Percentiles rank a stretch among this genome's conserved stretches.
phyloP scores from a whole-genome alignment of 805 yeast species.

The Scheffersomyces coipomensis region DNA sequence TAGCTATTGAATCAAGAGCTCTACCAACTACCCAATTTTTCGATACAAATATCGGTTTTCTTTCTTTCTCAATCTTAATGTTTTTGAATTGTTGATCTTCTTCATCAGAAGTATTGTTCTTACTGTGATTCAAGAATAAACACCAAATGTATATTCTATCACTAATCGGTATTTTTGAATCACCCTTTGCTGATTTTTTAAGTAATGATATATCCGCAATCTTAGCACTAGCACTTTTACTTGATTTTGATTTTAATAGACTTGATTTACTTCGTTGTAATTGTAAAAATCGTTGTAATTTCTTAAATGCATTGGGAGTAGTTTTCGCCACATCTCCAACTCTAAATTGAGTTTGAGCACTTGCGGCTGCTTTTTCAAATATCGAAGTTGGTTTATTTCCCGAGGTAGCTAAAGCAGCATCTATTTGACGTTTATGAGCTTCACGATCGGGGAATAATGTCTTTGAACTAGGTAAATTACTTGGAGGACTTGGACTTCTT shows the following conservation, averaged over 20 bases:
- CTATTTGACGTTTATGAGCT: slow-evolving; percentile 36
- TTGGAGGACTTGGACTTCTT: not conserved
- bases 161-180: slow-evolving; percentile 34
- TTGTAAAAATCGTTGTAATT: slow-evolving; percentile 24
- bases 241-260: not conserved
- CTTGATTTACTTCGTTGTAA: slow-evolving; percentile 17
- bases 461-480: slow-evolving; percentile 35
- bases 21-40: slow-evolving; percentile 61
- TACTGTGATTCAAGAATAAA: slow-evolving; percentile 27
- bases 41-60: slow-evolving; percentile 45
- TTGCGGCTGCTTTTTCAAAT: slow-evolving; percentile 15
- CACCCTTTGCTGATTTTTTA: slow-evolving; percentile 53
- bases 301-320: slow-evolving; percentile 22
- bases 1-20: slow-evolving; percentile 53
- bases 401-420: slow-evolving; percentile 15
- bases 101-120: slow-evolving; percentile 18
- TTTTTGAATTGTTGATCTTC: slow-evolving; percentile 14
- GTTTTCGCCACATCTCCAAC: slow-evolving; percentile 25
- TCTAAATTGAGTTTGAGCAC: slow-evolving; percentile 17
- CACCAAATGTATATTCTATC: slow-evolving; percentile 54
- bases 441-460: slow-evolving; percentile 53
- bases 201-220: slow-evolving; percentile 33
- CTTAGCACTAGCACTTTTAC: slow-evolving; percentile 6
- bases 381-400: slow-evolving; percentile 23
- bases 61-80: slow-evolving; percentile 23